Conservation (phyloP, 2,329 filamentous ascomycete genomes). For the Hypoxylon sp. region DNA sequence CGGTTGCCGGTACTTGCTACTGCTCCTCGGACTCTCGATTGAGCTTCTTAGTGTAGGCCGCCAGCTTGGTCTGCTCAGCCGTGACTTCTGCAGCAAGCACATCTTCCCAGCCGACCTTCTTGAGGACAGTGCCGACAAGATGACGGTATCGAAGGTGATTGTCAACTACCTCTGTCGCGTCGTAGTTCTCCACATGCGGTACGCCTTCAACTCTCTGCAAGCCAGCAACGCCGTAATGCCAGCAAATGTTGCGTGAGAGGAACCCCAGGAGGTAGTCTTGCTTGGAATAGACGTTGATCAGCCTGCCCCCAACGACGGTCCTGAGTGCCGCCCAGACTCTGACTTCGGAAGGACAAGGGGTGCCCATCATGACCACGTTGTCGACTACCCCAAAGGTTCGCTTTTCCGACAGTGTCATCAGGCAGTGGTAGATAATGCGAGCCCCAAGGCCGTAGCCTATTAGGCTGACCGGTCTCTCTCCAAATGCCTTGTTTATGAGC, state of each 20-base stretch:
- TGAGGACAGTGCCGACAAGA: slow-evolving; percentile 71
- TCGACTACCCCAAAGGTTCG: slow-evolving; percentile 86
- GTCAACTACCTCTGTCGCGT: slow-evolving; percentile 70
- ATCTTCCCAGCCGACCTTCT: slow-evolving; percentile 74
- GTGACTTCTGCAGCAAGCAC: slow-evolving; percentile 54
- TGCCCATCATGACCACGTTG: slow-evolving; percentile 82
- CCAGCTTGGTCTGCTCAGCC: slow-evolving; percentile 45
- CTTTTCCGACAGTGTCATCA: slow-evolving; percentile 77
- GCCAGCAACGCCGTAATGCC: slow-evolving; percentile 85
- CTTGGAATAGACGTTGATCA: slow-evolving; percentile 90
- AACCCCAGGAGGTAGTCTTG: slow-evolving; percentile 91
- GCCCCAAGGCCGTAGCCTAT: slow-evolving; percentile 85
- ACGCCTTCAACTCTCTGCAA: slow-evolving; percentile 77
- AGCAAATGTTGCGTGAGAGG: slow-evolving; percentile 81
- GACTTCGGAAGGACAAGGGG: slow-evolving; percentile 76
- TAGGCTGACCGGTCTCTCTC: slow-evolving; percentile 80
- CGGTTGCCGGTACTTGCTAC: not conserved
- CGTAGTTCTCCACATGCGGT: slow-evolving; percentile 70
- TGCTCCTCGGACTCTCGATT: slow-evolving; percentile 19
- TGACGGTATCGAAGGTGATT: slow-evolving; percentile 76
- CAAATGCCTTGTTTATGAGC: slow-evolving; percentile 81
- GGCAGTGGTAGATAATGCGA: slow-evolving; percentile 81
- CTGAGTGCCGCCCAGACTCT: slow-evolving; percentile 80
- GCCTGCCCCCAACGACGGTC: slow-evolving; percentile 78
- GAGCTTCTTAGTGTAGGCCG: slow-evolving; percentile 37